Base-by-base conservation (phyloP, 805 yeast genomes). In the Saturnispora sanitii region DNA sequence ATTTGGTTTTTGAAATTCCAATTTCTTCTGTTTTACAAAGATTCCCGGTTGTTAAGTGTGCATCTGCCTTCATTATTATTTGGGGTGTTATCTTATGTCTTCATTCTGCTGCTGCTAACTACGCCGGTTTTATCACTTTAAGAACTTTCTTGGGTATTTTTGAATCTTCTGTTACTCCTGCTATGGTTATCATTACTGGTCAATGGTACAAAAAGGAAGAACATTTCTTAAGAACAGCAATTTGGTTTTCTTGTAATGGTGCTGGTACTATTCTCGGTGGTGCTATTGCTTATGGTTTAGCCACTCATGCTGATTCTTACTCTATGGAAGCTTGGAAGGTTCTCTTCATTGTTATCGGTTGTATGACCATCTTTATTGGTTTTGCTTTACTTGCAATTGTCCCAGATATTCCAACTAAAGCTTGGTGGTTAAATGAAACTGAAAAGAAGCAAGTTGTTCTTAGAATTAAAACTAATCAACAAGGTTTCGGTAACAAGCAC, bases 1-100 rank as follows among this genome's bases (percentile, higher is more conserved):
- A 68, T 49, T 46, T 70, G 35, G 75, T 79, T 1, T 67, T 78
- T 5, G 67, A 76, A 70, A 68, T 80, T 76, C 35, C 57, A 70
- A 37, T 57, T 62, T 46, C 54, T 50, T 7, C 78, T 66, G 43
- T 56, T 66, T 47, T 58, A 60, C 43, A 73, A 74, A 74, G 46
- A 48, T 41, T 73, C 69, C 30, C 56, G 45, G 54, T 81, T 46
- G 68, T 77, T 4, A 75, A 72, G 47, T 58, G 37, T 5, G 32
- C 37, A 1, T 26, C 43, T 3, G 5, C 26, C n/a, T 40, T 43
- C 16, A 40, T 48, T 28, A 47, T 65, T 12, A 28, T 64, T 3
- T 75, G 82, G 82, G 66, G 73, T 2, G 41, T 66, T 6, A 53
- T 72, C 21, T 57, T 72, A 16, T 68, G 71, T 50, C 58, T 70